Evolutionary conservation across 2,329 filamentous ascomycete species (phyloP), one percentile per base, ranked within the genome.

Genomic region (Fusarium brevicatenulatum): DNA sequence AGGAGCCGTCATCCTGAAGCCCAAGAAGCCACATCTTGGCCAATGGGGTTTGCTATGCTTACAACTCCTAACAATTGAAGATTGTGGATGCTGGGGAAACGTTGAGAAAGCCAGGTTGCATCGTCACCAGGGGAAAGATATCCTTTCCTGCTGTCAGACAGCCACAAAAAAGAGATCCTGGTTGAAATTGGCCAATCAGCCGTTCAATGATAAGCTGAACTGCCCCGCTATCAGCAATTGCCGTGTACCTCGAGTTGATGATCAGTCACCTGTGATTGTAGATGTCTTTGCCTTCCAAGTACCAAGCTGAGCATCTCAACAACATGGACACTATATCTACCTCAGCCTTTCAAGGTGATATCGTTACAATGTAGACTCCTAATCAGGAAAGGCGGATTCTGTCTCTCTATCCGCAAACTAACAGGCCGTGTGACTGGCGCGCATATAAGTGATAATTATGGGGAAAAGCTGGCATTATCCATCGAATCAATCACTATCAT

Each of bases 381-480:
- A 66, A 25, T 56, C 15, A 30, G 30, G 44, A 25, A 23, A 57
- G 59, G 19, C 12, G 16, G 16, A 23, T 16, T 16, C 21, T 32
- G 16, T 10, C 16, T 37, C 8, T 37, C 16, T 18, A 36, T 36
- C 34, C 34, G 34, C 15, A 36, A 36, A 36, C 15, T 16, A 36
- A 36, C 34, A 36, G 16, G 16, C 16, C 16, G 37, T 40, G 30
- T 67, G 28, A 67, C 62, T 67, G 63, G 65, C 18, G 63, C 63
- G 65, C 54, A 61, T 68, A 40, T 15, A n/a, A 8, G 3, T 18
- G 18, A 23, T 15, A 39, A 66, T 32, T 44, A 37, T 54, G 63
- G 65, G 44, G 55, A 15, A 43, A 18, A 8, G 8, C 30, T 28
- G 9, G 2, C 18, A 42, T 28, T 23, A 49, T 32, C 43, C 11